phyloP scores from a whole-genome alignment of 768 basidiomycete genomes.

The Mycena epipterygia region DNA sequence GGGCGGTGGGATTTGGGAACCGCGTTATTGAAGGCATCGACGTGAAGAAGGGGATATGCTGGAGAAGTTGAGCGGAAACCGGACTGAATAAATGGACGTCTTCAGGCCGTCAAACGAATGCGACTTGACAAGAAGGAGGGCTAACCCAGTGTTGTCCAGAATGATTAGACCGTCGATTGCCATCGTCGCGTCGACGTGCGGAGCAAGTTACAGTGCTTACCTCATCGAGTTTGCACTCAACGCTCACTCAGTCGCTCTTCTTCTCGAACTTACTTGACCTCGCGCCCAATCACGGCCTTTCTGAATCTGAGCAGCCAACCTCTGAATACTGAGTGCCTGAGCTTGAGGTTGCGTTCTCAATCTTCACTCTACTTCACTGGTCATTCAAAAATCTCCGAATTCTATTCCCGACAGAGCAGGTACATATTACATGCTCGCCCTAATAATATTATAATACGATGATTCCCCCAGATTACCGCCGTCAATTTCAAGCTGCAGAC shows the following conservation, averaged over 20 bases:
- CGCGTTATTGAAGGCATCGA: slow-evolving; percentile 87
- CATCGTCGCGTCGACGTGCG: slow-evolving; percentile 65
- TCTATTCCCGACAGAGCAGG: too few species aligned
- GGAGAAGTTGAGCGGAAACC: slow-evolving; percentile 85
- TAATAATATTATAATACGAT: slow-evolving; percentile 2
- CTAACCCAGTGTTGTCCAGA: slow-evolving; percentile 80
- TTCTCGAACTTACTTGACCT: too few species aligned
- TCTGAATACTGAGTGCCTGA: too few species aligned
- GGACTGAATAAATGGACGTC: slow-evolving; percentile 89
- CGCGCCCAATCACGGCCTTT: too few species aligned
- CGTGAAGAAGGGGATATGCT: slow-evolving; percentile 86
- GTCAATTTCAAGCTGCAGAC: neutral
- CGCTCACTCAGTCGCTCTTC: too few species aligned
- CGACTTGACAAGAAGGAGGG: slow-evolving; percentile 34
- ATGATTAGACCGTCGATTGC: slow-evolving; percentile 88
- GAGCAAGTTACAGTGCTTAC: too few species aligned
- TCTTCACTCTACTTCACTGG: too few species aligned
- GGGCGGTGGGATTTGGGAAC: slow-evolving; percentile 67
- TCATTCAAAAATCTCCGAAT: too few species aligned
- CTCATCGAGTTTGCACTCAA: too few species aligned
- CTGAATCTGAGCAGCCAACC: too few species aligned
- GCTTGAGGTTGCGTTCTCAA: too few species aligned
- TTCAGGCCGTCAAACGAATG: slow-evolving; percentile 45
- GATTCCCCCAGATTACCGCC: neutral
- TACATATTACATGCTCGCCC: too few species aligned